Conservation (phyloP, 2,329 filamentous ascomycete species). For the Akanthomyces uredinophilus region DNA sequence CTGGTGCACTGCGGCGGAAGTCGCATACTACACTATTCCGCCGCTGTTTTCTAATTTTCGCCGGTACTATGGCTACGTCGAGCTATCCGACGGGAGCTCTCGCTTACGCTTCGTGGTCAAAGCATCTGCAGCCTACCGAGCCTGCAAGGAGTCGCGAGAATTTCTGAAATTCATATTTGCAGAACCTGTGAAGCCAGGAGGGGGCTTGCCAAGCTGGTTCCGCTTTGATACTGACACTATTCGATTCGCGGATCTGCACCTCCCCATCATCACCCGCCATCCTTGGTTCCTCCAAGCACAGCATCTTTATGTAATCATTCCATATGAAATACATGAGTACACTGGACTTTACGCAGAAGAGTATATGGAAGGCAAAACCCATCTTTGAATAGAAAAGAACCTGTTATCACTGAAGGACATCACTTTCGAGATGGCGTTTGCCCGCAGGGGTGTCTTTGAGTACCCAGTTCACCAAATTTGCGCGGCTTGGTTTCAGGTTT, state of each 20-base stretch:
- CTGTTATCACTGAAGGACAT: not conserved
- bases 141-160: slow-evolving; percentile 6
- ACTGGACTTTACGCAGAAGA: not conserved
- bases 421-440: not conserved
- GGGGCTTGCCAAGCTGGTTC: slow-evolving; percentile 9
- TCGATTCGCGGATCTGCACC: not conserved
- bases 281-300: slow-evolving; percentile 4
- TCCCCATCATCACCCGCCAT: not conserved
- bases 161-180: slow-evolving; percentile 9
- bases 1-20: not conserved
- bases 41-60: not conserved
- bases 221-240: not conserved
- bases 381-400: not conserved
- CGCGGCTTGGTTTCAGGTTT: not conserved
- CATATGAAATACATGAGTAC: not conserved
- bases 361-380: not conserved
- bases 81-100: not conserved
- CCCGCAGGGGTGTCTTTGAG: not conserved
- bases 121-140: slow-evolving; percentile 5
- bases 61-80: not conserved
- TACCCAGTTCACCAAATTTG: not conserved
- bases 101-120: not conserved
- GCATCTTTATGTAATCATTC: not conserved
- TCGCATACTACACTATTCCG: slow-evolving; percentile 3
- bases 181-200: not conserved